Evolutionary conservation across 768 basidiomycete genomes (phyloP).

Genomic region (Leccinum imitatum): DNA sequence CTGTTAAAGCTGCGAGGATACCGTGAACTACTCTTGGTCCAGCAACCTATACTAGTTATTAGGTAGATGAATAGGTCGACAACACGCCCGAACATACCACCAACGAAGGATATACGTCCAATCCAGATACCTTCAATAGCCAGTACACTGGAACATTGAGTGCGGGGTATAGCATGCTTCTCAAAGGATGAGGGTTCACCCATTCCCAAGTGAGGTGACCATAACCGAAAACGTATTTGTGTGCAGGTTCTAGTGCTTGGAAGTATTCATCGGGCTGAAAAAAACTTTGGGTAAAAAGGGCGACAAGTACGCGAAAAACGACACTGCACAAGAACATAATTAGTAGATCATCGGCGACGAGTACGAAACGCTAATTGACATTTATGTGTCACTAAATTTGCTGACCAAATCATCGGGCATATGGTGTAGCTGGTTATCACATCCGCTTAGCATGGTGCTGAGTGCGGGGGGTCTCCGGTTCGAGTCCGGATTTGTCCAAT

Average conservation of each 20-base stretch:
- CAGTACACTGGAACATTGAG: slow-evolving; percentile 80
- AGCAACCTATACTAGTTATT: slow-evolving; percentile 47
- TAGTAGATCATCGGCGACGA: not conserved
- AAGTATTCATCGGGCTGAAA: slow-evolving; percentile 99
- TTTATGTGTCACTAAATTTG: slow-evolving; percentile 1
- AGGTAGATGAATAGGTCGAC: not conserved
- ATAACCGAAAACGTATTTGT: slow-evolving; percentile 85
- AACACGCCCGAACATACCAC: slow-evolving; percentile 52
- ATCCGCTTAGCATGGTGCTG: slow-evolving; percentile 39
- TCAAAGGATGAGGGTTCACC: slow-evolving; percentile 65
- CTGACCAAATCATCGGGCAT: slow-evolving; percentile 23
- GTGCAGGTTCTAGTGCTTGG: slow-evolving; percentile 91
- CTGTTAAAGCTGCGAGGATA: slow-evolving; percentile 73
- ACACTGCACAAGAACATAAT: slow-evolving; percentile 38
- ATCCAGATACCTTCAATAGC: slow-evolving; percentile 52
- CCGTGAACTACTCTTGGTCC: slow-evolving; percentile 80
- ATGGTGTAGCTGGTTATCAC: slow-evolving; percentile 43
- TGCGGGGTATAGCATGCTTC: slow-evolving; percentile 79
- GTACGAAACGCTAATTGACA: not conserved
- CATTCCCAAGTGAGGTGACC: slow-evolving; percentile 98
- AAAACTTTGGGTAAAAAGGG: slow-evolving; percentile 74
- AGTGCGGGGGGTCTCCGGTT: slow-evolving; percentile 41
- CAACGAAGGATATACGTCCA: slow-evolving; percentile 51
- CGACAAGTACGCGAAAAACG: slow-evolving; percentile 54
- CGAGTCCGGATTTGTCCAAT: slow-evolving; percentile 41